Evolutionary conservation across 192 early-diverging fungal genomes (phyloP).

Genomic region (Coemansia sp.): DNA sequence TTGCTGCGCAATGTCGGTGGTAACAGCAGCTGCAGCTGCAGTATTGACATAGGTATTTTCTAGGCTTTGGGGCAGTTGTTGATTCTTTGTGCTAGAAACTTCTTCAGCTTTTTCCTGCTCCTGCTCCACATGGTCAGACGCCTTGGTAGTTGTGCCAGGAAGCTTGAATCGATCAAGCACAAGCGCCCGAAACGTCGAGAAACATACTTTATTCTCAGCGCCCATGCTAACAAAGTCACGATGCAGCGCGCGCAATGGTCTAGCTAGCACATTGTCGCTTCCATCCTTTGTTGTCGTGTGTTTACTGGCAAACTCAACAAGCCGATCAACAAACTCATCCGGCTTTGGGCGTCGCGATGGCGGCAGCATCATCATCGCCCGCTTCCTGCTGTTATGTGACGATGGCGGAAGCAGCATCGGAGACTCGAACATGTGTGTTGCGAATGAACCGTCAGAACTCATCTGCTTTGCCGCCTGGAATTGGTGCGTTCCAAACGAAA

Average conservation of each 20-base stretch:
- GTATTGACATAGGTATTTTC: neutral
- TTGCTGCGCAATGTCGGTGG: neutral
- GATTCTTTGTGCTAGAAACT: neutral
- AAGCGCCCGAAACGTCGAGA: conserved; percentile 31
- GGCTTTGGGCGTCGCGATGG: conserved; percentile 19
- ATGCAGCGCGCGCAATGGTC: conserved; percentile 25
- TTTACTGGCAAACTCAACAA: conserved; percentile 12
- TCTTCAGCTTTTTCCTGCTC: neutral
- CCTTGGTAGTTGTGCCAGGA: neutral
- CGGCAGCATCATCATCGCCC: conserved; percentile 7
- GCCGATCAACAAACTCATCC: conserved; percentile 2
- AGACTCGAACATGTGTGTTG: neutral
- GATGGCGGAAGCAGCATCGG: neutral
- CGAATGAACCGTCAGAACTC: conserved; percentile 13
- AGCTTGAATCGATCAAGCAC: conserved; percentile 17
- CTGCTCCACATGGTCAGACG: neutral
- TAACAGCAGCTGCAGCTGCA: too few species aligned
- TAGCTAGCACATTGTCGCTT: neutral
- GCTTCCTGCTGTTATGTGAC: neutral
- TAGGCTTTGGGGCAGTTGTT: neutral
- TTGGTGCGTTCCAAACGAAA: conserved; percentile 33
- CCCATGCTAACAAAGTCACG: conserved; percentile 14
- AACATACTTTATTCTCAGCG: conserved; percentile 13
- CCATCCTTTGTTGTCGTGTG: neutral
- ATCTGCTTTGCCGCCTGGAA: conserved; percentile 18